Conservation (phyloP, 2,329 filamentous ascomycete species). For the Sporothrix protearum region DNA sequence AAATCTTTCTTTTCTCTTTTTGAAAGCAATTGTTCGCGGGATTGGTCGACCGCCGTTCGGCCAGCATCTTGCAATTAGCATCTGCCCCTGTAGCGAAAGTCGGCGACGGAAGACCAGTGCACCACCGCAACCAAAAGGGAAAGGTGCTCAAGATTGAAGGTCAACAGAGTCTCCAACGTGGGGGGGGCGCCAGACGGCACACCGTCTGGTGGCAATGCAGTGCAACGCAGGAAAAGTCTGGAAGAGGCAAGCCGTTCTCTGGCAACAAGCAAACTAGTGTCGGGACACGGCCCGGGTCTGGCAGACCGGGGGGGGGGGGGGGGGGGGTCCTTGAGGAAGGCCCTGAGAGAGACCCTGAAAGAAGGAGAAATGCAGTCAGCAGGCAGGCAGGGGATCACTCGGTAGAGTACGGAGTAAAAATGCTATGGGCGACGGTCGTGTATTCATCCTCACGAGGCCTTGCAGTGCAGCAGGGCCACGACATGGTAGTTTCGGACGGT, state of each 20-base stretch:
- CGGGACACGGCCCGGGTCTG: not conserved
- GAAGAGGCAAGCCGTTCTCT: not conserved
- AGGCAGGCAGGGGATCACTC: too few relatives aligned
- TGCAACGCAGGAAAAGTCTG: not conserved
- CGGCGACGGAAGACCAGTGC: not conserved
- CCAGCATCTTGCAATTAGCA: too few relatives aligned
- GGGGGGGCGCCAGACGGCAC: not conserved
- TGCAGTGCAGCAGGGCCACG: not conserved
- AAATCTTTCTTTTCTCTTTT: not conserved
- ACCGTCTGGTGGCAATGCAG: not conserved
- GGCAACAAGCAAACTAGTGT: not conserved
- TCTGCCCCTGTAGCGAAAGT: too few relatives aligned
- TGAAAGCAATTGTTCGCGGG: too few relatives aligned
- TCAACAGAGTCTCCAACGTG: not conserved
- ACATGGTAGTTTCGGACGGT: not conserved
- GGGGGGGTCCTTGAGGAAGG: too few relatives aligned
- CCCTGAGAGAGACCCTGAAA: slow-evolving; percentile 3
- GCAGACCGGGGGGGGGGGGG: not conserved
- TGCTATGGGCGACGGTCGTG: not conserved
- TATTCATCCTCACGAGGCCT: not conserved
- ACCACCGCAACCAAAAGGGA: not conserved
- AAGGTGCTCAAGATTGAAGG: not conserved
- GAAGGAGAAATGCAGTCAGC: not conserved
- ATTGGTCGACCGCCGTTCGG: too few relatives aligned
- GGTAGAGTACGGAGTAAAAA: too few relatives aligned